A percentile compares a stretch with the other conserved stretches of the same genome.
These are phyloP conservation scores for Phlebiopsis flavidoalba DNA, from an alignment of 768 basidiomycete species.

Conservation along the genomic window DNA sequence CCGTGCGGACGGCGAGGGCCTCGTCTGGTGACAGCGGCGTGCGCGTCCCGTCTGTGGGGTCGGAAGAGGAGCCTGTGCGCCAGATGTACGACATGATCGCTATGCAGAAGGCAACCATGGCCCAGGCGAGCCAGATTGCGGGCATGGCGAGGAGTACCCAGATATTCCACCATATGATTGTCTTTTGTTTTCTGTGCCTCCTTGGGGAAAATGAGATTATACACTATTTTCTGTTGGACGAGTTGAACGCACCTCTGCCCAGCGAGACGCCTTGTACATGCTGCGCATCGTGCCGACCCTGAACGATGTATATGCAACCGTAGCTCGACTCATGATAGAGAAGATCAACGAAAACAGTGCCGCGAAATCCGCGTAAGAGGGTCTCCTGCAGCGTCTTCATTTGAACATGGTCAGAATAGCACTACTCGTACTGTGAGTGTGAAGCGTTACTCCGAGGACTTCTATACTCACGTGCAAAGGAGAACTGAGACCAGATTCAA, in stretches of 20 bases:
- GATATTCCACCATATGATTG: conserved; percentile 55
- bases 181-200: conserved; percentile 51
- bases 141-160: conserved; percentile 68
- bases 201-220: conserved; percentile 25
- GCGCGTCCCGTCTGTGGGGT: conserved; percentile 27
- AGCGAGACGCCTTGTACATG: conserved; percentile 65
- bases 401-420: conserved; percentile 72
- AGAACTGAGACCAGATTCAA: conserved; percentile 69
- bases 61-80: conserved; percentile 49
- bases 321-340: conserved; percentile 63
- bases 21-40: conserved; percentile 31
- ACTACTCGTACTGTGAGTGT: conserved; percentile 30
- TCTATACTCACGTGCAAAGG: conserved; percentile 42
- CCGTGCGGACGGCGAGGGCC: conserved; percentile 49
- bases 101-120: conserved; percentile 60
- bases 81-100: conserved; percentile 65
- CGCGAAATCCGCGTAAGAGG: conserved; percentile 56
- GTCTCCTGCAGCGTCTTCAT: conserved; percentile 42
- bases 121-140: conserved; percentile 69
- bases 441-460: background rate
- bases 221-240: background rate
- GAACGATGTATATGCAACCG: conserved; percentile 69
- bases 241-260: conserved; percentile 53
- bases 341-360: conserved; percentile 63
- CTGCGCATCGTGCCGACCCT: conserved; percentile 70